Evolutionary conservation across 164 flowering plant species (phyloP).

Genomic region (Dillenia suffruticosa): DNA sequence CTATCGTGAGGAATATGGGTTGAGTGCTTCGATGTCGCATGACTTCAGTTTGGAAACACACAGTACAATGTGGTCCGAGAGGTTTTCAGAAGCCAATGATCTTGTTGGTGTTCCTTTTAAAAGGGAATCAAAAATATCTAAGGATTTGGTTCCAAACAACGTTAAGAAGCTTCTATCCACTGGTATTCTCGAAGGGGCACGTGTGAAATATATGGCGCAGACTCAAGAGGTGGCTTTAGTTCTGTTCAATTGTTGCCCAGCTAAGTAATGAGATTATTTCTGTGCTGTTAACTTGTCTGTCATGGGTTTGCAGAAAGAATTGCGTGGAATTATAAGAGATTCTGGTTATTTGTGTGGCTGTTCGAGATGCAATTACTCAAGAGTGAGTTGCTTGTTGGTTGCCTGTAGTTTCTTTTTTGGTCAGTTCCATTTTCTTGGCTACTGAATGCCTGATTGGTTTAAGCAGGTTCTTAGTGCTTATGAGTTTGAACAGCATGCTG

Average conservation of each 20-base stretch:
- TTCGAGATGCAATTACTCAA: constrained; percentile 42
- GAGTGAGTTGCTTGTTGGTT: constrained; percentile 24
- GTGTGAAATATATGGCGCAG: constrained; percentile 52
- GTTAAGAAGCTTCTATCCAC: constrained; percentile 62
- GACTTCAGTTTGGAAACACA: constrained; percentile 6
- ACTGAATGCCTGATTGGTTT: constrained; percentile 1
- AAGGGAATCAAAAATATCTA: constrained; percentile 34
- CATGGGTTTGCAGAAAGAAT: constrained; percentile 36
- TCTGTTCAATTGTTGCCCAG: background rate
- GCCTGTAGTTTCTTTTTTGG: background rate
- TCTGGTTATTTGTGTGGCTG: constrained; percentile 67
- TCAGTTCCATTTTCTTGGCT: background rate
- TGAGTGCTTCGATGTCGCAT: constrained; percentile 1
- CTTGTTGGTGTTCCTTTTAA: constrained; percentile 5
- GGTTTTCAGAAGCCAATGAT: constrained; percentile 5
- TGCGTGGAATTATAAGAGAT: constrained; percentile 42
- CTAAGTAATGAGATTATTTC: background rate
- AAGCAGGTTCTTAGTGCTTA: constrained; percentile 62
- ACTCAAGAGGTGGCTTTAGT: constrained; percentile 29
- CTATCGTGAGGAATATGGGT: constrained; percentile 9
- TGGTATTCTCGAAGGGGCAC: constrained; percentile 68
- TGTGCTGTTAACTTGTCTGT: background rate
- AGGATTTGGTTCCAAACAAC: constrained; percentile 35
- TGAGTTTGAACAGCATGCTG: constrained; percentile 80
- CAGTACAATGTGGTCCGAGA: background rate